These are phyloP conservation scores for Penicillium odoratum DNA, from an alignment of 495 filamentous ascomycete genomes.

Conservation along the genomic window DNA sequence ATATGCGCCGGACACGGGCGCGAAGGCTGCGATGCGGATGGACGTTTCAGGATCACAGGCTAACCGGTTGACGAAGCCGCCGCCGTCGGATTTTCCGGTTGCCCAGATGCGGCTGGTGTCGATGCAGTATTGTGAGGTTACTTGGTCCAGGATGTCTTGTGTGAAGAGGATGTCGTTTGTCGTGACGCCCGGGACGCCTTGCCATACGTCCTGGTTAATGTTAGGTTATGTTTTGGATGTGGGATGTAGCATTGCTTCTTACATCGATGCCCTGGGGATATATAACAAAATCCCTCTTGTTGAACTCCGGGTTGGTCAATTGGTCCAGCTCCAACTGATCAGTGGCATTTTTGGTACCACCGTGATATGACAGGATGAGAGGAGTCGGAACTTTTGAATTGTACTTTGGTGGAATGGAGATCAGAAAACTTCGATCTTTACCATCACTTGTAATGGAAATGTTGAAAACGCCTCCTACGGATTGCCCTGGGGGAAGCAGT, in stretches of 20 bases:
- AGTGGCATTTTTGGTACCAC: not conserved
- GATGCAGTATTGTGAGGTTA: not conserved
- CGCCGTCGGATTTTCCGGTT: conserved; percentile 8
- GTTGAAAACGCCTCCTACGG: not conserved
- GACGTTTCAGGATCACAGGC: conserved; percentile 3
- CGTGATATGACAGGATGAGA: conserved; percentile 5
- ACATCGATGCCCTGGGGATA: conserved; percentile 8
- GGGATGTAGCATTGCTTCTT: not conserved
- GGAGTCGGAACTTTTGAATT: not conserved
- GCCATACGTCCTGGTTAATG: not conserved
- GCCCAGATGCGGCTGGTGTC: not conserved
- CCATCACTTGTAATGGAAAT: conserved; percentile 3
- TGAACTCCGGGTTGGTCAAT: conserved; percentile 5
- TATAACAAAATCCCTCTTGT: not conserved
- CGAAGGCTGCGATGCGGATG: conserved; percentile 2
- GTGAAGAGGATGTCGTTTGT: conserved; percentile 3
- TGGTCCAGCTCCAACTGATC: conserved; percentile 4
- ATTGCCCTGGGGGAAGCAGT: not conserved
- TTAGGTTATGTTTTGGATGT: too few relatives aligned
- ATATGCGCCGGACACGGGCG: conserved; percentile 7
- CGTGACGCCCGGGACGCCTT: conserved; percentile 6
- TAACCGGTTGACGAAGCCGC: conserved; percentile 1
- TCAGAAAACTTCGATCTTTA: not conserved
- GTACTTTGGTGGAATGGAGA: conserved; percentile 1
- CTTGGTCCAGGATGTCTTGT: conserved; percentile 1